Evolutionary conservation across 1,139 yeast species (phyloP), one percentile per base, ranked within the genome.

Genomic region (Diutina rugosa): DNA sequence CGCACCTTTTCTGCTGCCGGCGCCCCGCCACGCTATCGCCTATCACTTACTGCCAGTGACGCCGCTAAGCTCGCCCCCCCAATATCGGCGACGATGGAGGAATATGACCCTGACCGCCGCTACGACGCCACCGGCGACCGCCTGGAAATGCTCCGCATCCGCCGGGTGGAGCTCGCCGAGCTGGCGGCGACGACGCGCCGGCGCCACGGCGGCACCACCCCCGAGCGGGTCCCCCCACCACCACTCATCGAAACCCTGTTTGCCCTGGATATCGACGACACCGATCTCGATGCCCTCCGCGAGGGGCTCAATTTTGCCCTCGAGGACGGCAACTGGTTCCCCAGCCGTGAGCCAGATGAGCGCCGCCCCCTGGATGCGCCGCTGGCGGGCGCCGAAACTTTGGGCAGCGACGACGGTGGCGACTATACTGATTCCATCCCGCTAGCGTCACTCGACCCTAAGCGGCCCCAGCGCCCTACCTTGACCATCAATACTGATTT

Each of bases 371-470:
- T 29, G 38, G 21, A 14, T n/a, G 30, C 35, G 21, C 21, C 21
- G 35, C 8, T 12, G 10, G 26, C 49, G 7, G 14, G 8, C 10
- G n/a, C 28, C 32, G 21, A 9, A 7, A n/a, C 26, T 9, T 9
- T 26, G 32, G 18, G 6, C 4, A 21, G 28, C 29, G 44, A 12
- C 10, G 45, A 55, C 14, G 53, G 28, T 4, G 45, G 48, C 4
- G 61, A 58, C 45, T 55, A 55, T 29, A 58, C 61, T 10, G 45
- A 55, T 55, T 57, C 56, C 44, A 60, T 60, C 44, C 62, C 62
- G 51, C 54, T 60, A 58, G 59, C 58, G 55, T 58, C 61, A 5
- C 51, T 60, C 7, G 54, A 58, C 46, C 32, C 55, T 18, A 46
- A 51, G 10, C 29, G 6, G 12, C 12, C 45, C 32, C 16, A 8